Percentiles rank a stretch among this genome's conserved stretches.
Evolutionary conservation across 202 grass and related monocot species (phyloP).

Genomic region (Schoenoplectus tabernaemontani): DNA sequence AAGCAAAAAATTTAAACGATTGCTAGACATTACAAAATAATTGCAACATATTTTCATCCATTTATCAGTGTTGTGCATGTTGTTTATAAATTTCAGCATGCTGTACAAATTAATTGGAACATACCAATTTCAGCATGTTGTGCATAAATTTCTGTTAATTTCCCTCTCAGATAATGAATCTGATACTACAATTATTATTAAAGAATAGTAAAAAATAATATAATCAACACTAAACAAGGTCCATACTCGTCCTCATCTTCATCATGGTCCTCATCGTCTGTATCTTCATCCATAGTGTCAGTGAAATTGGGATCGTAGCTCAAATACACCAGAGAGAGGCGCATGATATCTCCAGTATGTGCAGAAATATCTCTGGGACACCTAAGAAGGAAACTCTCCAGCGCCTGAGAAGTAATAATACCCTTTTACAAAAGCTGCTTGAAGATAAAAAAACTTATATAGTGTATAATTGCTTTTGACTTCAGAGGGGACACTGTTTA

Average conservation of each 20-base stretch:
- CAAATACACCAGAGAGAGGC: slow-evolving; percentile 87
- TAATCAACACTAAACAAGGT: slow-evolving; percentile 19
- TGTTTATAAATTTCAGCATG: background rate
- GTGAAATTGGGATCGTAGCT: slow-evolving; percentile 99
- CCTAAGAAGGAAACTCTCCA: slow-evolving; percentile 96
- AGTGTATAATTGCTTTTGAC: background rate
- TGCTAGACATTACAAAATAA: background rate
- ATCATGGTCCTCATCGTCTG: slow-evolving; percentile 71
- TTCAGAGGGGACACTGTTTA: background rate
- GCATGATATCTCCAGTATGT: slow-evolving; percentile 73
- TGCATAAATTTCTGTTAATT: background rate
- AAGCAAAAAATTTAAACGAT: background rate
- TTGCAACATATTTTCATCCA: background rate
- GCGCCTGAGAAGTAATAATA: slow-evolving; percentile 40
- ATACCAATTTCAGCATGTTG: background rate
- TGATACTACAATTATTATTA: slow-evolving; percentile 10
- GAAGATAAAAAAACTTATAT: background rate
- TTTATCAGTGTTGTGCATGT: background rate
- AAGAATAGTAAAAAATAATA: slow-evolving; percentile 5
- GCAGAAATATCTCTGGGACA: slow-evolving; percentile 93
- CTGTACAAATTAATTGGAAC: background rate
- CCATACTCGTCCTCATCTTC: slow-evolving; percentile 96
- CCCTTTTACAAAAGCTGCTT: background rate
- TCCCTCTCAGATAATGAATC: background rate
- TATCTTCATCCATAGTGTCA: slow-evolving; percentile 97